Percentiles rank a stretch among this genome's conserved stretches.
These are phyloP conservation scores for Verruconis gallopava DNA, from an alignment of 2,329 filamentous ascomycete genomes.

Conservation along the genomic window DNA sequence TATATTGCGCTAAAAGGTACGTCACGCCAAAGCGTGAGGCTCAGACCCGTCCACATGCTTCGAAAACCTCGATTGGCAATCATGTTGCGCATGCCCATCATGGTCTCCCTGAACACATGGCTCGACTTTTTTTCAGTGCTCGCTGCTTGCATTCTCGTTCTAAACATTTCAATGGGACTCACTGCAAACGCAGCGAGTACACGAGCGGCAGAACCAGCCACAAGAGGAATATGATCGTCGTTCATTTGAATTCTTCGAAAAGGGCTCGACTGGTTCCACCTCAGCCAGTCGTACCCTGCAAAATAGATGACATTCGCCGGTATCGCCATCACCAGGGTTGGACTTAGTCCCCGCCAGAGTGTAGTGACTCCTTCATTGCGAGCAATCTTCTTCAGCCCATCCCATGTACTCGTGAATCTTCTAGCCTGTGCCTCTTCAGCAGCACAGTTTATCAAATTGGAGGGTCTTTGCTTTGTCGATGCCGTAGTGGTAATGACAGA, in stretches of 20 bases:
- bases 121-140: slow-evolving; percentile 20
- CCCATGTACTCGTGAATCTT: slow-evolving; percentile 80
- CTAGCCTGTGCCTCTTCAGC: slow-evolving; percentile 75
- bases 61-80: slow-evolving; percentile 62
- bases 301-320: slow-evolving; percentile 98
- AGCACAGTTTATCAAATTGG: slow-evolving; percentile 52
- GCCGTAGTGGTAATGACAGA: slow-evolving; percentile 17
- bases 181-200: slow-evolving; percentile 71
- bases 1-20: slow-evolving; percentile 95
- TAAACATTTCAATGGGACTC: slow-evolving; percentile 84
- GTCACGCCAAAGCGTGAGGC: slow-evolving; percentile 87
- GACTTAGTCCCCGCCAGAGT: slow-evolving; percentile 87
- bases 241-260: slow-evolving; percentile 41
- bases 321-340: slow-evolving; percentile 85
- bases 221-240: slow-evolving; percentile 64
- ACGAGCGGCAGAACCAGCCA: slow-evolving; percentile 67
- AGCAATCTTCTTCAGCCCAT: slow-evolving; percentile 87
- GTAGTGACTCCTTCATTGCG: slow-evolving; percentile 79
- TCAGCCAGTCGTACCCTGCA: slow-evolving; percentile 91
- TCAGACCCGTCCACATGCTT: slow-evolving; percentile 81
- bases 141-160: slow-evolving; percentile 75
- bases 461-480: slow-evolving; percentile 29
- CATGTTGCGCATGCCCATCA: slow-evolving; percentile 66
- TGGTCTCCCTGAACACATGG: slow-evolving; percentile 57
- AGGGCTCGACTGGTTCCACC: slow-evolving; percentile 60